Evolutionary conservation across 176 grass and related monocot species (phyloP), one percentile per base, ranked within the genome.

Genomic region (Stipa capillata): DNA sequence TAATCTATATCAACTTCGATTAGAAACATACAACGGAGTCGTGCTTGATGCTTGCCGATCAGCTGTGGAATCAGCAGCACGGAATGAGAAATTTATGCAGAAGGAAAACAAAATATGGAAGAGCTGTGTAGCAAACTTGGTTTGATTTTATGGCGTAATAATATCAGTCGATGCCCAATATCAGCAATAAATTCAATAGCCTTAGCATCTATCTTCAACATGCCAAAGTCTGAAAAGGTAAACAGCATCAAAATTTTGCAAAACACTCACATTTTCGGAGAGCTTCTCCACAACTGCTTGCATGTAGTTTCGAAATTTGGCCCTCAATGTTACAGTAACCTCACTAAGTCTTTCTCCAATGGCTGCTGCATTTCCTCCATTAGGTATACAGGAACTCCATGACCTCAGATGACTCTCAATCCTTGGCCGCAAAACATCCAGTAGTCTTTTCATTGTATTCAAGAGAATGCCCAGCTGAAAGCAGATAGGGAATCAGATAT

Each of bases 221-320:
- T 45, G 29, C 15, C 7, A 40, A 50, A 0, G 67, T 25, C 40
- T 31, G 8, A 72, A 54, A 68, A 56, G 13, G 56, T 8, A 39
- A 32, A 45, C 42, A 11, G 17, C 27, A 84, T 14, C 32, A 79
- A 42, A 29, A 69, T 17, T 33, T 43, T 20, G 12, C 40, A 65
- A 29, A 4, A 71, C 62, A 81, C 96, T 91, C 74, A 95, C 96
- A 84, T 99, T 99, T 70, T 99, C 92, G 12, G 87, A 80, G 18
- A 99, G 90, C 67, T 99, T 99, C 83, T 99, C 92, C 42, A 95
- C 96, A 36, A 99, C 84, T 72, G 96, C 96, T 82, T 99, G 92
- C 83, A 92, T 82, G 76, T 95, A 99, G 68, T 93, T 99, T 69
- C 96, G 91, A 71, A 99, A 99, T 69, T 99, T 99, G 15, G 96